These are phyloP conservation scores for Sodiomyces alkalinus DNA, from an alignment of 2,329 filamentous ascomycete species.

Conservation along the genomic window DNA sequence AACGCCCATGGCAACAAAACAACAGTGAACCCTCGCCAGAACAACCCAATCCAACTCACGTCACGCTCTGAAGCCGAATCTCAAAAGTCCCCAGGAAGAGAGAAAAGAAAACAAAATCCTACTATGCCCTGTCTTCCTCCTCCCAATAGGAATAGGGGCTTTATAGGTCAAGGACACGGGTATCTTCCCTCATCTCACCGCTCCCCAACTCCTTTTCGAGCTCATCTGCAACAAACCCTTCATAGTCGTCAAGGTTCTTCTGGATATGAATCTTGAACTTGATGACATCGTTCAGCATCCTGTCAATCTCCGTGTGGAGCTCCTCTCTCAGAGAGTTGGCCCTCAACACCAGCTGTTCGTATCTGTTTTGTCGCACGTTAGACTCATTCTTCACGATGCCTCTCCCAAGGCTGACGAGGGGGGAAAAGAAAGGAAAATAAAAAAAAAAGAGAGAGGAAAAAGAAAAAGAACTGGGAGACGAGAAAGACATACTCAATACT, in stretches of 20 bases:
- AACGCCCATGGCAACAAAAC: too few species aligned
- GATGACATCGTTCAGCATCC: conserved; percentile 92
- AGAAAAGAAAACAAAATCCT: background rate
- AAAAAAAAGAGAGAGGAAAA: conserved; percentile 1
- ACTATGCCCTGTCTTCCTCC: too few species aligned
- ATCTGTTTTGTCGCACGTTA: conserved; percentile 31
- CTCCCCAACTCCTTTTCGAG: conserved; percentile 71
- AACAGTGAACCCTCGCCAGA: too few species aligned
- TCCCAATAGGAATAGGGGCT: too few species aligned
- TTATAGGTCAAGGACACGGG: conserved; percentile 32
- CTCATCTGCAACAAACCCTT: conserved; percentile 84
- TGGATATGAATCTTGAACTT: conserved; percentile 98
- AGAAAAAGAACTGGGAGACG: background rate
- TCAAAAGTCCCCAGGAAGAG: too few species aligned
- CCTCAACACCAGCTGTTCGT: conserved; percentile 79
- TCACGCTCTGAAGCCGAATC: too few species aligned
- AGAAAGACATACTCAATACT: conserved; percentile 65
- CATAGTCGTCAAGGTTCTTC: conserved; percentile 83
- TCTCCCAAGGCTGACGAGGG: too few species aligned
- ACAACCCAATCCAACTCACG: too few species aligned
- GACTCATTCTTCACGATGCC: background rate
- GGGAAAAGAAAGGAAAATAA: background rate
- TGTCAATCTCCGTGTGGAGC: conserved; percentile 91
- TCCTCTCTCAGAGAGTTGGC: conserved; percentile 83
- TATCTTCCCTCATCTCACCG: conserved; percentile 41